phyloP scores from a whole-genome alignment of 768 basidiomycete genomes.

The Favolaschia claudopus region DNA sequence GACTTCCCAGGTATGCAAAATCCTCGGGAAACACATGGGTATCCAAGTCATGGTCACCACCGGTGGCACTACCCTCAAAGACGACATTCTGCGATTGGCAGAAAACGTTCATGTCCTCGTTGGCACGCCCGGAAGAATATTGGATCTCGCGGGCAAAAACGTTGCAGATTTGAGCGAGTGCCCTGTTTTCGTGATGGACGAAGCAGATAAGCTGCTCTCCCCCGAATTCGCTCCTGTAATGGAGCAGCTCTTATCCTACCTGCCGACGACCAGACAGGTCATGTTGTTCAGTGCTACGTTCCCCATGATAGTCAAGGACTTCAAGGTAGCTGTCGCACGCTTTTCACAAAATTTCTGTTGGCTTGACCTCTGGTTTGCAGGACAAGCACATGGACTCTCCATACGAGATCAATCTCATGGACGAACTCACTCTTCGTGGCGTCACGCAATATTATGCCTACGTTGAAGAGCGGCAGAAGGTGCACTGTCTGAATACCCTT shows the following conservation, averaged over 20 bases:
- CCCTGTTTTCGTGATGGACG: constrained; percentile 98
- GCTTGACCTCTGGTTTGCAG: constrained; percentile 47
- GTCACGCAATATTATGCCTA: constrained; percentile 99
- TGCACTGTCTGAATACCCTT: constrained; percentile 98
- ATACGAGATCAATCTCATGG: constrained; percentile 99
- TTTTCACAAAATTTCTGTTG: background rate
- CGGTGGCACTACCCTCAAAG: constrained; percentile 96
- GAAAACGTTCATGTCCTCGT: constrained; percentile 96
- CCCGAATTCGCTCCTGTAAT: constrained; percentile 99
- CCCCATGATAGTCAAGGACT: constrained; percentile 98
- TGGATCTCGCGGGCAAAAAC: constrained; percentile 92
- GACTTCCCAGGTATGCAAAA: constrained; percentile 99
- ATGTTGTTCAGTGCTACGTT: constrained; percentile 99
- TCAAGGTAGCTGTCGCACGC: constrained; percentile 70
- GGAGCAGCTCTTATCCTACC: constrained; percentile 90
- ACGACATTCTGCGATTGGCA: constrained; percentile 92
- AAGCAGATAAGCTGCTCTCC: constrained; percentile 96
- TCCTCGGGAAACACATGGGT: constrained; percentile 93
- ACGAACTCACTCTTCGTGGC: constrained; percentile 97
- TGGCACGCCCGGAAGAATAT: constrained; percentile 94
- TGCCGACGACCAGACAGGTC: constrained; percentile 89
- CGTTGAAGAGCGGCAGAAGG: constrained; percentile 99
- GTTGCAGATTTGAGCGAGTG: constrained; percentile 96
- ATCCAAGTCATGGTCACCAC: constrained; percentile 99
- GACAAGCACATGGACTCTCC: constrained; percentile 97